These are phyloP conservation scores for Tulasnella sp. DNA, from an alignment of 768 basidiomycete genomes.

Conservation along the genomic window DNA sequence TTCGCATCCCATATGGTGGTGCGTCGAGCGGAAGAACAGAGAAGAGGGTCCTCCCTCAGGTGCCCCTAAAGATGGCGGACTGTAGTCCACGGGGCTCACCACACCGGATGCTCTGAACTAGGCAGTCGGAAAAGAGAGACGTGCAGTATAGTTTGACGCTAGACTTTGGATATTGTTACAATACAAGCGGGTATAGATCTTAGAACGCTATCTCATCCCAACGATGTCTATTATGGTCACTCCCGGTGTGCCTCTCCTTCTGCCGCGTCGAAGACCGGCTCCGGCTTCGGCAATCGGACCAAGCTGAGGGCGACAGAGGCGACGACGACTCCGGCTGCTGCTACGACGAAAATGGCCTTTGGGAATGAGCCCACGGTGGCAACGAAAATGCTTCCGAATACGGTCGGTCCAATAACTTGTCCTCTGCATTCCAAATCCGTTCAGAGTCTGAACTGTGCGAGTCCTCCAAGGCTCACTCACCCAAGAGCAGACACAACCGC, in stretches of 20 bases:
- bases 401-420: conserved; percentile 55
- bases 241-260: not conserved
- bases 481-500: conserved; percentile 61
- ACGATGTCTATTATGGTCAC: not conserved
- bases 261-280: not conserved
- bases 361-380: conserved; percentile 62
- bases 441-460: not conserved
- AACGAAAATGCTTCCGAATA: conserved; percentile 62
- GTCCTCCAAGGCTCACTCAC: conserved; percentile 23
- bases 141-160: not conserved
- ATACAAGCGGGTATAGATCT: not conserved
- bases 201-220: not conserved
- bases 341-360: conserved; percentile 52
- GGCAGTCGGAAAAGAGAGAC: not conserved
- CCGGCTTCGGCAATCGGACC: not conserved
- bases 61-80: not conserved
- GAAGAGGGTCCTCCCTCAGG: not conserved
- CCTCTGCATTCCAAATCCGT: conserved; percentile 31
- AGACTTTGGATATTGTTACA: not conserved
- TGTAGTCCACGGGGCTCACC: not conserved
- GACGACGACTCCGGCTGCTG: not conserved
- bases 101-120: not conserved
- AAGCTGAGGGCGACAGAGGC: not conserved
- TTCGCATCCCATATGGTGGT: conserved; percentile 82
- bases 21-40: conserved; percentile 46